Evolutionary conservation across 208 protist genomes (phyloP).

Genomic region (Acanthamoeba quina): DNA sequence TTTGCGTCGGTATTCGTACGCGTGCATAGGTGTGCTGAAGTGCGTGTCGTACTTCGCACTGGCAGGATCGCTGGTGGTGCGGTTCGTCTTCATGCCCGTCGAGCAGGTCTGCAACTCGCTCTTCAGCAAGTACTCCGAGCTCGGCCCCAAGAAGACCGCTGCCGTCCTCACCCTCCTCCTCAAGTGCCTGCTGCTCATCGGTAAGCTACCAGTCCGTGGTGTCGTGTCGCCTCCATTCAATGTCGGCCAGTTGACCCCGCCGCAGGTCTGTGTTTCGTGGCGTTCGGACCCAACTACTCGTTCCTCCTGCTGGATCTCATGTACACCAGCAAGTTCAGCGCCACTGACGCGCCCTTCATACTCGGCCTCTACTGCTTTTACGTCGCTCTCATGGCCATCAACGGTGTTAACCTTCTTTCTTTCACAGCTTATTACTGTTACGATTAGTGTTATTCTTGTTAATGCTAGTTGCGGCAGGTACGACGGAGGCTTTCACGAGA

Average conservation of each 20-base stretch:
- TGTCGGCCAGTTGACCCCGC: neutral
- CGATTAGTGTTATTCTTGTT: neutral
- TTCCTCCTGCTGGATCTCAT: conserved; percentile 30
- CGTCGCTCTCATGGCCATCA: conserved; percentile 56
- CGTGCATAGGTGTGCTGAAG: neutral
- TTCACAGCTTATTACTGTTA: neutral
- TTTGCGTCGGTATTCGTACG: neutral
- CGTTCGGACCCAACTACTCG: conserved; percentile 47
- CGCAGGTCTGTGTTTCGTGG: neutral
- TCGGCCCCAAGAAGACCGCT: conserved; percentile 1
- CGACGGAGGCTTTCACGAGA: conserved; percentile 18
- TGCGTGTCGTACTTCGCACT: neutral
- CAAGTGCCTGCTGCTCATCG: conserved; percentile 32
- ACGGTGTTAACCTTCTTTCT: neutral
- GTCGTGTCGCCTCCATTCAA: neutral
- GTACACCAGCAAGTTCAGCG: conserved; percentile 28
- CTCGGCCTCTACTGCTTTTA: conserved; percentile 49
- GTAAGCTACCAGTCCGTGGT: neutral
- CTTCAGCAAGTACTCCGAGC: conserved; percentile 22
- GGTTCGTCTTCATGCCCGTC: conserved; percentile 41
- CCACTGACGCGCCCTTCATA: conserved; percentile 27
- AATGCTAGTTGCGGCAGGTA: neutral
- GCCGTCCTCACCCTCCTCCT: conserved; percentile 26
- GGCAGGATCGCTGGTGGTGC: conserved; percentile 16
- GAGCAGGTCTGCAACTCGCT: conserved; percentile 48